A percentile compares a stretch with the other conserved stretches of the same genome.
Conservation (phyloP, 2,329 filamentous ascomycete genomes). For the Claviceps arundinis region DNA sequence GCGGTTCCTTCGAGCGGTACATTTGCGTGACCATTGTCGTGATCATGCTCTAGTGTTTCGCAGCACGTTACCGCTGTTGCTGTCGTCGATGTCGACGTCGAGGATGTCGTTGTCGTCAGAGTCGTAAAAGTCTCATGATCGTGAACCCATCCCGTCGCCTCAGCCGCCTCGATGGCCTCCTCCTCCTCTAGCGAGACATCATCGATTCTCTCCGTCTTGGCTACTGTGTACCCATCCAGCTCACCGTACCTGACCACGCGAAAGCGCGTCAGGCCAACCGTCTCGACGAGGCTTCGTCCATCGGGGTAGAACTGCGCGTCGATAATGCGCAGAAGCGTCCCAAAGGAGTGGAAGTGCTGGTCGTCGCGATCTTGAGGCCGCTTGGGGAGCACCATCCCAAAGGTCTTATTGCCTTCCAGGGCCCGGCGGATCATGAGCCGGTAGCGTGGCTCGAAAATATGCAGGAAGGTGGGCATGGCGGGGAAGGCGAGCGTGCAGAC, state of each 20-base stretch:
- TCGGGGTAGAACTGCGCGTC: slow-evolving; percentile 63
- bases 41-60: no score
- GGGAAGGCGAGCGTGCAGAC: slow-evolving; percentile 75
- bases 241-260: slow-evolving; percentile 50
- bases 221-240: slow-evolving; percentile 66
- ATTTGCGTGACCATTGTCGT: no score
- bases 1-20: no score
- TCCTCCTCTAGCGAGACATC: slow-evolving; percentile 75
- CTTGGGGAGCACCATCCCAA: slow-evolving; percentile 75
- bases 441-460: slow-evolving; percentile 89
- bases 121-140: background rate
- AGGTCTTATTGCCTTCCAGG: slow-evolving; percentile 58
- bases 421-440: slow-evolving; percentile 76
- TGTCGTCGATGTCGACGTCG: no score
- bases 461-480: slow-evolving; percentile 69
- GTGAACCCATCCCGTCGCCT: slow-evolving; percentile 23
- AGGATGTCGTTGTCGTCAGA: no score
- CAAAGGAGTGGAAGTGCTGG: slow-evolving; percentile 52
- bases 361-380: slow-evolving; percentile 25
- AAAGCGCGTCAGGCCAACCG: slow-evolving; percentile 64
- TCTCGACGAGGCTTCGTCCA: slow-evolving; percentile 71
- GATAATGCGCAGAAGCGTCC: slow-evolving; percentile 65
- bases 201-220: slow-evolving; percentile 62
- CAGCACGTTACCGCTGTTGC: no score
- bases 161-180: slow-evolving; percentile 58